Percentiles rank a stretch among this genome's conserved stretches.
Conservation (phyloP, 331 rosid species). For the Acacia concinna region DNA sequence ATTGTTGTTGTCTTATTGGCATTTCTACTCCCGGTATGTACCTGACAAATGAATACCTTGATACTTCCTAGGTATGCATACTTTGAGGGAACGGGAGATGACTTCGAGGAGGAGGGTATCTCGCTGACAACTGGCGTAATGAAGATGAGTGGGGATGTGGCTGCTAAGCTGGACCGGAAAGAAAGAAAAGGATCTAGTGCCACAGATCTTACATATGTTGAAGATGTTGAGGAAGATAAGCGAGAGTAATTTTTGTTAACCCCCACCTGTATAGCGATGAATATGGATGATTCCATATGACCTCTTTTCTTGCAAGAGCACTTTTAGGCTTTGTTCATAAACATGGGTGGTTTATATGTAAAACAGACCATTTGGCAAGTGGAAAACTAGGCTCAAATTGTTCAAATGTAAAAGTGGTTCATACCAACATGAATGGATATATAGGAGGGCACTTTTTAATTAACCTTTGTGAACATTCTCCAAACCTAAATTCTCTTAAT, state of each 20-base stretch:
- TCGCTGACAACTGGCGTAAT: slow-evolving; percentile 65
- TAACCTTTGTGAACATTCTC: background rate
- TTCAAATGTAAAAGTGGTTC: slow-evolving; percentile 5
- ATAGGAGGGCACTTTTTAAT: background rate
- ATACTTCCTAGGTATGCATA: slow-evolving; percentile 69
- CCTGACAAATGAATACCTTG: background rate
- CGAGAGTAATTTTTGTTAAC: slow-evolving; percentile 51
- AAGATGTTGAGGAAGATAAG: slow-evolving; percentile 88
- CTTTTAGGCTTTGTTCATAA: slow-evolving; percentile 37
- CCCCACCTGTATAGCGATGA: slow-evolving; percentile 23
- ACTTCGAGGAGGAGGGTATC: slow-evolving; percentile 88
- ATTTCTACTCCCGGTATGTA: background rate
- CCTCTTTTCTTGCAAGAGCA: slow-evolving; percentile 22
- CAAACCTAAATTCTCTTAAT: background rate
- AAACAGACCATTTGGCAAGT: slow-evolving; percentile 25
- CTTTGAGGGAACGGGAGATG: slow-evolving; percentile 78
- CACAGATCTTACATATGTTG: slow-evolving; percentile 54
- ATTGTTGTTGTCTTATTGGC: background rate
- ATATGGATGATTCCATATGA: slow-evolving; percentile 25
- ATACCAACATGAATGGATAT: background rate
- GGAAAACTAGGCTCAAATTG: slow-evolving; percentile 27
- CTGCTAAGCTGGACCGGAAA: slow-evolving; percentile 55
- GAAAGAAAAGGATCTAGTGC: slow-evolving; percentile 59
- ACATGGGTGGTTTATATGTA: slow-evolving; percentile 23
- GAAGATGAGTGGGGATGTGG: slow-evolving; percentile 60